phyloP scores from a whole-genome alignment of 768 basidiomycete genomes.

The Leccinum disarticulatum region DNA sequence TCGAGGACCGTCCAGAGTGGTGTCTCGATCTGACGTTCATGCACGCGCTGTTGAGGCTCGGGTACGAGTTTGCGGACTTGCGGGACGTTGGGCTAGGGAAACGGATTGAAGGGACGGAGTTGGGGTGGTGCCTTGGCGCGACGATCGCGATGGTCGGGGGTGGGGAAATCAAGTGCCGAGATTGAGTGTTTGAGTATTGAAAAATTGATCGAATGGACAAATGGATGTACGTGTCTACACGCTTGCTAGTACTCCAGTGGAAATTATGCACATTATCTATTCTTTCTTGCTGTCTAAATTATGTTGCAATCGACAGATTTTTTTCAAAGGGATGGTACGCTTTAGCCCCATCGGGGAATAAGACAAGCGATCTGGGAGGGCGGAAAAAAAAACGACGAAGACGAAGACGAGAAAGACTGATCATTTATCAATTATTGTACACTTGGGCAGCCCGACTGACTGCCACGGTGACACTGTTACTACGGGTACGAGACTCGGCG shows the following conservation, averaged over 20 bases:
- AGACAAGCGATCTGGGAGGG: neutral
- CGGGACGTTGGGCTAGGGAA: slow-evolving; percentile 80
- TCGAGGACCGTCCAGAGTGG: slow-evolving; percentile 86
- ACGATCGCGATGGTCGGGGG: slow-evolving; percentile 72
- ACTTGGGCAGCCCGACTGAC: too few species aligned
- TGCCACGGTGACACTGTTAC: too few species aligned
- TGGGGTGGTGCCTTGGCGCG: slow-evolving; percentile 93
- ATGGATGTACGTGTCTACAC: neutral
- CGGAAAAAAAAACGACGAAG: neutral
- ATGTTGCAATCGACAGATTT: neutral
- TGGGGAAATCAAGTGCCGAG: slow-evolving; percentile 55
- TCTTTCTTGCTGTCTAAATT: neutral
- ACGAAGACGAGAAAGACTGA: neutral
- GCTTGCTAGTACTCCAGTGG: neutral
- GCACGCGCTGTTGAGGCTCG: slow-evolving; percentile 82
- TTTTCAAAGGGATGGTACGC: neutral
- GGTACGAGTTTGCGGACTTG: slow-evolving; percentile 81
- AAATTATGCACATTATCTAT: neutral
- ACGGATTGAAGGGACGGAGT: slow-evolving; percentile 83
- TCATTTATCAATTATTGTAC: neutral
- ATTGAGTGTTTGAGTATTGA: slow-evolving; percentile 15
- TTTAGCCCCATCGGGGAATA: neutral
- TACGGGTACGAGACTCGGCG: too few species aligned
- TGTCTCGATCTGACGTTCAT: slow-evolving; percentile 96
- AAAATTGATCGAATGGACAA: neutral